Conservation (phyloP, 2,329 filamentous ascomycete species). For the Cytospora mali region DNA sequence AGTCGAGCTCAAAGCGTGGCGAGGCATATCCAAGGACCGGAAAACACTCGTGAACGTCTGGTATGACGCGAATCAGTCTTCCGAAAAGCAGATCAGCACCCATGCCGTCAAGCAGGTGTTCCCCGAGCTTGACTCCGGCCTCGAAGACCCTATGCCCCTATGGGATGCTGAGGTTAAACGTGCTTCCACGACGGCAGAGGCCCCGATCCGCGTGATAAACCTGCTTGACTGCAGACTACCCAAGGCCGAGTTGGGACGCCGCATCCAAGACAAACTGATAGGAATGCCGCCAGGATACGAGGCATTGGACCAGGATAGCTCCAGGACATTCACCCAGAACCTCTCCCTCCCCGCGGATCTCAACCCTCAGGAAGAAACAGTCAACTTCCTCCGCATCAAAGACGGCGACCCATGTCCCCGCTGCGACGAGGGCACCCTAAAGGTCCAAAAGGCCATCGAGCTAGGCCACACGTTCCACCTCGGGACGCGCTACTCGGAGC, state of each 20-base stretch:
- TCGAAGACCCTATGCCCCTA: conserved; percentile 60
- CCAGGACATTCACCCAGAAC: neutral
- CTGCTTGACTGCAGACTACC: conserved; percentile 42
- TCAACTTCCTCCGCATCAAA: conserved; percentile 67
- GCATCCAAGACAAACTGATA: conserved; percentile 1
- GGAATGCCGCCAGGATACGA: neutral
- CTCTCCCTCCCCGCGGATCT: conserved; percentile 7
- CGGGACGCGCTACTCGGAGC: conserved; percentile 81
- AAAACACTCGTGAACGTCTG: conserved; percentile 70
- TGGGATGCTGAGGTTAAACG: conserved; percentile 51
- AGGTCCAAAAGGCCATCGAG: conserved; percentile 76
- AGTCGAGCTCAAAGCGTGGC: conserved; percentile 46
- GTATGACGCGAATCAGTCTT: conserved; percentile 45
- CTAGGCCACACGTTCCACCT: conserved; percentile 95
- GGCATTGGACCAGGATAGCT: neutral
- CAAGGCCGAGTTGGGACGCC: neutral
- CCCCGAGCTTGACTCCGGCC: conserved; percentile 70
- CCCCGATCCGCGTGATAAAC: conserved; percentile 38
- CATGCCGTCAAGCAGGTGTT: conserved; percentile 67
- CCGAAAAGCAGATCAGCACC: conserved; percentile 46
- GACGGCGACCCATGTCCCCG: conserved; percentile 73
- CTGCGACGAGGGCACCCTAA: conserved; percentile 66
- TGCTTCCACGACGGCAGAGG: conserved; percentile 37
- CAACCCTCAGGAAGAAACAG: conserved; percentile 29
- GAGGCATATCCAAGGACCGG: conserved; percentile 68